These are phyloP conservation scores for Cicer yamashitae DNA, from an alignment of 306 rosid species.

Conservation along the genomic window DNA sequence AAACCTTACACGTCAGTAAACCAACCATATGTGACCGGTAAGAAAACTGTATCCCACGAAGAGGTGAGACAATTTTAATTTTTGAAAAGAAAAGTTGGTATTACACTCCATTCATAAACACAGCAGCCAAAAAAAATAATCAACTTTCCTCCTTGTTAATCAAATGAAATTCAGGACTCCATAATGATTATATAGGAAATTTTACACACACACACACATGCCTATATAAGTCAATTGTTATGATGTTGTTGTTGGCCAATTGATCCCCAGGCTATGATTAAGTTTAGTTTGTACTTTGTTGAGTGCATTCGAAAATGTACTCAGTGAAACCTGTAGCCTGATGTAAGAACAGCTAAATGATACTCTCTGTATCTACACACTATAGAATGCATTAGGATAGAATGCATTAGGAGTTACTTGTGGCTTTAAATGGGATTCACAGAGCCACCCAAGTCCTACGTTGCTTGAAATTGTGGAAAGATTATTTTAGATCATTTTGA, in stretches of 20 bases:
- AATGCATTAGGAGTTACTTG: neutral
- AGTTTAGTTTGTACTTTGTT: neutral
- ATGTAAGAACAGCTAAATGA: neutral
- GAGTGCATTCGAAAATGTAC: neutral
- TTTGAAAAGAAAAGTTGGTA: neutral
- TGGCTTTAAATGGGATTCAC: neutral
- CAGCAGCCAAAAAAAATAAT: neutral
- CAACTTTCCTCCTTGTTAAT: neutral
- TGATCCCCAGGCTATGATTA: slow-evolving; percentile 4
- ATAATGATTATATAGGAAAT: neutral
- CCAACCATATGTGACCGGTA: neutral
- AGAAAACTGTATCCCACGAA: neutral
- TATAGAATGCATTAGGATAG: neutral
- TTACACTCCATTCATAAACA: neutral
- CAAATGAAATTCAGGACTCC: neutral
- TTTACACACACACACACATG: neutral
- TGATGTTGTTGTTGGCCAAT: neutral
- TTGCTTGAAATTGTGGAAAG: slow-evolving; percentile 6
- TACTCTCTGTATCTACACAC: neutral
- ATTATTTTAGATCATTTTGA: neutral
- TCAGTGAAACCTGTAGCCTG: neutral
- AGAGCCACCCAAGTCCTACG: neutral
- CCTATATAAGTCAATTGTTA: neutral
- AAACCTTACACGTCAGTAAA: neutral
- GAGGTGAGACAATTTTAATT: neutral